Percentiles rank a stretch among this genome's conserved stretches.
Conservation (phyloP, 1,284 basidiomycete genomes). For the Singerocomus inundabilis region DNA sequence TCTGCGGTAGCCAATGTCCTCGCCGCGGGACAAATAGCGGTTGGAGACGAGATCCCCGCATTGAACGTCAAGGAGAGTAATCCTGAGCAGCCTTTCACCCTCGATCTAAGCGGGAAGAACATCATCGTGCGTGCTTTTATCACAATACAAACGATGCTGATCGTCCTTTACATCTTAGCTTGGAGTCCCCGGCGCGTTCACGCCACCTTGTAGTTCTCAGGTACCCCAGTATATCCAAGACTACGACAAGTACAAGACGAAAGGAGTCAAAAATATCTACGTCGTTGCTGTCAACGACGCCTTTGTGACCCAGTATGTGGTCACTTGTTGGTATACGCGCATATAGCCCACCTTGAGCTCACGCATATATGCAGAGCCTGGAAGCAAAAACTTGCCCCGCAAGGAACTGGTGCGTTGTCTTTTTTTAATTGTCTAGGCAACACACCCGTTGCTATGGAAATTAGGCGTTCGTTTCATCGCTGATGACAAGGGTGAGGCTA, state of each 20-base stretch:
- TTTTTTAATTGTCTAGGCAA: neutral
- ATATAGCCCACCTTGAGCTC: slow-evolving; percentile 1
- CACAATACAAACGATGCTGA: neutral
- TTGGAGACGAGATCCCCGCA: slow-evolving; percentile 47
- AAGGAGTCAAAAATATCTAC: slow-evolving; percentile 55
- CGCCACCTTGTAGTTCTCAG: slow-evolving; percentile 40
- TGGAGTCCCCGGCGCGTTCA: slow-evolving; percentile 52
- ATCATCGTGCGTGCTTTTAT: slow-evolving; percentile 52
- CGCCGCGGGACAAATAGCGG: slow-evolving; percentile 46
- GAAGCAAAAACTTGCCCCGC: slow-evolving; percentile 50
- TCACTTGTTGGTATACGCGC: neutral
- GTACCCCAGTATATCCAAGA: slow-evolving; percentile 54
- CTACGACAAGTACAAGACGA: slow-evolving; percentile 51
- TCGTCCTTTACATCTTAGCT: slow-evolving; percentile 27
- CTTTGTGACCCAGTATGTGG: slow-evolving; percentile 44
- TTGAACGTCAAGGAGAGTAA: slow-evolving; percentile 58
- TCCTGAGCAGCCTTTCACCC: slow-evolving; percentile 46
- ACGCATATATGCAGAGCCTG: slow-evolving; percentile 42
- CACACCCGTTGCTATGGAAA: neutral
- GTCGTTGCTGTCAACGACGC: slow-evolving; percentile 60
- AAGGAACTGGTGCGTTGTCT: slow-evolving; percentile 37
- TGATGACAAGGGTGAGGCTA: slow-evolving; percentile 53
- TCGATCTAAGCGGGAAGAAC: slow-evolving; percentile 65
- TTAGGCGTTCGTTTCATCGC: slow-evolving; percentile 50
- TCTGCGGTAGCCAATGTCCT: slow-evolving; percentile 50